phyloP scores from a whole-genome alignment of 345 rosid species.

The Hirschfeldia incana region DNA sequence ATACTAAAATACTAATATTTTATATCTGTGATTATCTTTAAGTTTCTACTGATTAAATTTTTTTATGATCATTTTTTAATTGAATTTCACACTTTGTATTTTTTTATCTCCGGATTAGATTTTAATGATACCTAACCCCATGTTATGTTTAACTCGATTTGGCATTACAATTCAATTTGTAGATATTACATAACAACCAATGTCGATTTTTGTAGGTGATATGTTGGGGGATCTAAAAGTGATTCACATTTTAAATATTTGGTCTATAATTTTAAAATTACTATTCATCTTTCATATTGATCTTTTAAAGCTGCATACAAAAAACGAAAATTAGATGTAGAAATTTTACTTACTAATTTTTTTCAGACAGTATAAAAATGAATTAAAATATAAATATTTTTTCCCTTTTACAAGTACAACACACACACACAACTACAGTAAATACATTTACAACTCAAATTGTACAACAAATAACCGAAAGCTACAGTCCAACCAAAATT shows the following conservation, averaged over 20 bases:
- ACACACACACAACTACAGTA: no score
- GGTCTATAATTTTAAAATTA: no score
- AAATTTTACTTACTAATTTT: no score
- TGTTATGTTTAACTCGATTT: not conserved
- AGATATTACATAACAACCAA: not conserved
- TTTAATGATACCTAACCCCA: not conserved
- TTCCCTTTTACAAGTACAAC: no score
- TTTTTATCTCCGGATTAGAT: not conserved
- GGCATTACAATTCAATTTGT: not conserved
- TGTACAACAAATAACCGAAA: not conserved
- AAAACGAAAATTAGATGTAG: no score
- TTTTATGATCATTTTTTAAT: not conserved
- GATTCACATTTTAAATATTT: no score
- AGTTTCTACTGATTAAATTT: not conserved
- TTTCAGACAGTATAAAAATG: no score
- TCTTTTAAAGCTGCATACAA: no score
- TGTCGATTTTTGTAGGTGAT: not conserved
- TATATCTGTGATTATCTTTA: not conserved
- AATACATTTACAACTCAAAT: no score
- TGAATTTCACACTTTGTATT: not conserved
- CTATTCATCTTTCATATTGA: no score
- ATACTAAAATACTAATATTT: not conserved
- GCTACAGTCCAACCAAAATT: not conserved
- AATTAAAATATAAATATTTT: no score
- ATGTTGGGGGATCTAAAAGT: not conserved